These are phyloP conservation scores for Nyssa sinensis DNA, from an alignment of 148 eudicot species.

Conservation along the genomic window DNA sequence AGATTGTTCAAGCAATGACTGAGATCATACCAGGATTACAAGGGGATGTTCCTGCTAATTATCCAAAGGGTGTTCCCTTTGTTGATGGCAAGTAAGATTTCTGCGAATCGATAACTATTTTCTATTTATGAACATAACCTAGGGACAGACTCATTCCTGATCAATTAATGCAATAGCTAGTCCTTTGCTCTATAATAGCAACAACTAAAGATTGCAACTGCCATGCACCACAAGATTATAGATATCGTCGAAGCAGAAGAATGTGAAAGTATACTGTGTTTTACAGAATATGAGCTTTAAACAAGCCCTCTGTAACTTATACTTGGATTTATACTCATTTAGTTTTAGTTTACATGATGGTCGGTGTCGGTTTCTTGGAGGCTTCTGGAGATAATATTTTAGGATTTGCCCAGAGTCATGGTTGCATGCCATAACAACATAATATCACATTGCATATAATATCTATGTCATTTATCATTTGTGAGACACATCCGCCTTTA, in stretches of 20 bases:
- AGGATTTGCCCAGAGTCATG: not conserved
- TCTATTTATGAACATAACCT: not conserved
- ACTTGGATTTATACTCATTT: not conserved
- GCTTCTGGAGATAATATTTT: not conserved
- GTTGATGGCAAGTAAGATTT: slow-evolving; percentile 62
- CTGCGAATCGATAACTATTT: not conserved
- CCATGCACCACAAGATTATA: too few relatives aligned
- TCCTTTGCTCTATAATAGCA: too few relatives aligned
- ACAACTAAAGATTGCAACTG: too few relatives aligned
- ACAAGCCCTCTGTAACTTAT: too few relatives aligned
- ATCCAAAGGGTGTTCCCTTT: slow-evolving; percentile 61
- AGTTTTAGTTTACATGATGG: not conserved
- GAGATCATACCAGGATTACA: slow-evolving; percentile 73
- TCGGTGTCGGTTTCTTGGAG: not conserved
- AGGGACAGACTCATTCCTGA: not conserved
- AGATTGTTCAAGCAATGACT: slow-evolving; percentile 71
- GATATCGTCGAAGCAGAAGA: not conserved
- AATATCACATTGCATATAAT: not conserved
- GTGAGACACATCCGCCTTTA: not conserved
- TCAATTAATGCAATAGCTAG: too few relatives aligned
- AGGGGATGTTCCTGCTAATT: slow-evolving; percentile 60
- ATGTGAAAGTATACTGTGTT: not conserved
- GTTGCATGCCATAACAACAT: too few relatives aligned
- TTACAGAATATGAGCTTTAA: not conserved
- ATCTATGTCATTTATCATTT: not conserved